phyloP scores from a whole-genome alignment of 148 eudicot genomes.

The Suaeda aralocaspica region DNA sequence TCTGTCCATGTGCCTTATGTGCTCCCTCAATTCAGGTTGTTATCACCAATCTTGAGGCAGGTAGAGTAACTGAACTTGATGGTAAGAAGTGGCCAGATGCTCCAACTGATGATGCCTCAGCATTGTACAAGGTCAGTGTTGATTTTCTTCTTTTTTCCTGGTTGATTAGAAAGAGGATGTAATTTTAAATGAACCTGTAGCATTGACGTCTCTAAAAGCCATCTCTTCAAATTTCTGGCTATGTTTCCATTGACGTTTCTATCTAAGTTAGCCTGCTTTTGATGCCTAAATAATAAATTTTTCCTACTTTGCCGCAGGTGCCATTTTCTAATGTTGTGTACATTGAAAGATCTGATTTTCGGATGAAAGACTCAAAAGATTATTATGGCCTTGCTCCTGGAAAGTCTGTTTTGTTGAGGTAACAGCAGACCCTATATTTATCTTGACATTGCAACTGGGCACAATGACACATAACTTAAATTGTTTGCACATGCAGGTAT shows the following conservation, averaged over 20 bases:
- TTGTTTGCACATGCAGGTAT: conserved; percentile 38
- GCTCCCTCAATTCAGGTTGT: conserved; percentile 50
- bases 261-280: neutral
- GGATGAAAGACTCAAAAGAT: conserved; percentile 92
- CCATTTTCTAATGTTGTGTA: conserved; percentile 86
- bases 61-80: conserved; percentile 63
- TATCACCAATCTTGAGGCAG: conserved; percentile 80
- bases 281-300: neutral
- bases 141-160: neutral
- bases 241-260: neutral
- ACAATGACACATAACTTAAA: neutral
- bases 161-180: neutral
- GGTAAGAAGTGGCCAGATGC: conserved; percentile 99
- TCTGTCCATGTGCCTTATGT: conserved; percentile 14
- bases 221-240: neutral
- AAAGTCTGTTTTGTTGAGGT: conserved; percentile 85
- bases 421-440: conserved; percentile 1
- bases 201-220: neutral
- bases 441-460: neutral
- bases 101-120: conserved; percentile 59
- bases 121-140: conserved; percentile 61
- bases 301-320: conserved; percentile 37
- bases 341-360: conserved; percentile 88
- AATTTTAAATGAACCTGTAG: neutral
- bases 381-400: conserved; percentile 98